Conservation (phyloP, 2,329 filamentous ascomycete species). For the Elsinoe batatas region DNA sequence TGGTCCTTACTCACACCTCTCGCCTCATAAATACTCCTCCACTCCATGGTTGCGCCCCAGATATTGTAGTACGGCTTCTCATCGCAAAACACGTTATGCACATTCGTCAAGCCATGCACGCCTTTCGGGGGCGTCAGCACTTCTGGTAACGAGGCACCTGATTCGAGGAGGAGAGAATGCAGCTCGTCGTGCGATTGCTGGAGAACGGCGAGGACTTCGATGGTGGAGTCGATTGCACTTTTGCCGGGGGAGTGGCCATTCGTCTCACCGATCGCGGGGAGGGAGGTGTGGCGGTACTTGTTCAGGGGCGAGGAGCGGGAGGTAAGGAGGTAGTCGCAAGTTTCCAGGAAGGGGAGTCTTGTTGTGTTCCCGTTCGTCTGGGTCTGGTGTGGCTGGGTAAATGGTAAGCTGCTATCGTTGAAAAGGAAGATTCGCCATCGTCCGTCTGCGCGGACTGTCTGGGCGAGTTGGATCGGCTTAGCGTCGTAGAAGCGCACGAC, state of each 20-base stretch:
- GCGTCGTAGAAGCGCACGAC: conserved; percentile 27
- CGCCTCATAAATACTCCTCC: conserved; percentile 41
- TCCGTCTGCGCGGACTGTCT: conserved; percentile 27
- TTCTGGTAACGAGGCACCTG: conserved; percentile 23
- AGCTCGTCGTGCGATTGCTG: conserved; percentile 38
- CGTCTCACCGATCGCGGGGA: conserved; percentile 24
- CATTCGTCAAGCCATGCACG: conserved; percentile 25
- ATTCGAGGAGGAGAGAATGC: conserved; percentile 24
- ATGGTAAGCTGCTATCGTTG: conserved; percentile 11
- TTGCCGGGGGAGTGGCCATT: too few relatives aligned
- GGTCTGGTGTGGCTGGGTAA: neutral
- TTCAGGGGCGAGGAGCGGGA: conserved; percentile 18
- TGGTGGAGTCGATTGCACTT: too few relatives aligned
- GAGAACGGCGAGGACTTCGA: conserved; percentile 42
- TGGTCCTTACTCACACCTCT: conserved; percentile 48
- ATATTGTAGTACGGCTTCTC: conserved; percentile 29
- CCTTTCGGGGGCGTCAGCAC: conserved; percentile 37
- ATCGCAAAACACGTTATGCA: conserved; percentile 38
- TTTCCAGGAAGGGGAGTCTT: neutral
- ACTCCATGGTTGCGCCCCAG: conserved; percentile 30
- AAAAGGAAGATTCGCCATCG: conserved; percentile 28
- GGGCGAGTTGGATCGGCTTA: conserved; percentile 27
- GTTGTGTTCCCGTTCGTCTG: neutral
- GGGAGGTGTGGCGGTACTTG: conserved; percentile 28
- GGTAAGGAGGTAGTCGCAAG: conserved; percentile 14